Evolutionary conservation across 495 filamentous ascomycete genomes (phyloP).

Genomic region (Penicillium ochrochloron): DNA sequence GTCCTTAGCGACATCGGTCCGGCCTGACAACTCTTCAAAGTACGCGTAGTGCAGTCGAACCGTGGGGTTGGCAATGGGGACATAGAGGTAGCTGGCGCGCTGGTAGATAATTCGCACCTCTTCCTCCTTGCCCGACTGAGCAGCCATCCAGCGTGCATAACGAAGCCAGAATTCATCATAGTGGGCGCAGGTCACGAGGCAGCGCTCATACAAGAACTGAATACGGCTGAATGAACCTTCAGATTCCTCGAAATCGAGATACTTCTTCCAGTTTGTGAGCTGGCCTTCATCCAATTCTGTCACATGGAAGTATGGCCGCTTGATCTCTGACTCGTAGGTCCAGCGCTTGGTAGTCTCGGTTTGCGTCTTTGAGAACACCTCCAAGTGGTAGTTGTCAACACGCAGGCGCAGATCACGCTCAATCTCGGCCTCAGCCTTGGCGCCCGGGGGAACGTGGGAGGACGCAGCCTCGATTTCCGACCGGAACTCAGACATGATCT

Average conservation of each 20-base stretch:
- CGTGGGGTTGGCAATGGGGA: conserved; percentile 78
- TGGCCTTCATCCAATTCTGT: conserved; percentile 87
- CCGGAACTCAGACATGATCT: conserved; percentile 70
- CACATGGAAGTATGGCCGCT: conserved; percentile 96
- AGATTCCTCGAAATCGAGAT: conserved; percentile 93
- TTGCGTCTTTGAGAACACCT: conserved; percentile 81
- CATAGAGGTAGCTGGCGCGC: conserved; percentile 80
- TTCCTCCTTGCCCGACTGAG: conserved; percentile 79
- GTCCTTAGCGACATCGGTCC: conserved; percentile 76
- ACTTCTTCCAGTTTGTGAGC: conserved; percentile 92
- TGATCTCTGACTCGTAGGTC: conserved; percentile 94
- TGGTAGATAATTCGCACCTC: conserved; percentile 95
- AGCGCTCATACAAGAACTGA: conserved; percentile 90
- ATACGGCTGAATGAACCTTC: conserved; percentile 78
- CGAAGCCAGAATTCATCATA: conserved; percentile 98
- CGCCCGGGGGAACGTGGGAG: conserved; percentile 47
- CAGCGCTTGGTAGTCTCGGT: conserved; percentile 91
- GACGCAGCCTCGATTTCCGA: conserved; percentile 67
- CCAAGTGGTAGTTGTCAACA: conserved; percentile 79
- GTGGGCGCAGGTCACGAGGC: conserved; percentile 86
- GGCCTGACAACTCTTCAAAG: conserved; percentile 84
- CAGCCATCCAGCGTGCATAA: conserved; percentile 96
- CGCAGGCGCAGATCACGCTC: conserved; percentile 81
- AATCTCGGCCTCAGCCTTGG: conserved; percentile 72
- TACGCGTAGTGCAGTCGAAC: conserved; percentile 90